phyloP scores from a whole-genome alignment of 129 eudicot species.

The Centrapalus pauciflorus region DNA sequence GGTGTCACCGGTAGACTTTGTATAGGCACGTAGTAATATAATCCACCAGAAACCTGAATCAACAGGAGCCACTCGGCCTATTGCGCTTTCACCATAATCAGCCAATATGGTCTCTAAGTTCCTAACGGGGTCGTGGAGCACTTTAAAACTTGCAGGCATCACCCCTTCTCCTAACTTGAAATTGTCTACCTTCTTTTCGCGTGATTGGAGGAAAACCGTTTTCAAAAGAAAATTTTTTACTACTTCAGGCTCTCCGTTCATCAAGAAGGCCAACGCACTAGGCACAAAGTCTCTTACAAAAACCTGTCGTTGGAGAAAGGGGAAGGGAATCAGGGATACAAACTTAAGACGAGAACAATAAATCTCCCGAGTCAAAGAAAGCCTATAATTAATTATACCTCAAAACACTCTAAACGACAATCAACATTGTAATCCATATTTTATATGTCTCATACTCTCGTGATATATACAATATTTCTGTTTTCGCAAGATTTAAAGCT shows the following conservation, averaged over 20 bases:
- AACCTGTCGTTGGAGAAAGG: slow-evolving; percentile 33
- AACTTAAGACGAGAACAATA: not conserved
- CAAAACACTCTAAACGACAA: no score
- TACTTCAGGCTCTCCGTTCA: slow-evolving; percentile 98
- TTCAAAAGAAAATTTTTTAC: slow-evolving; percentile 81
- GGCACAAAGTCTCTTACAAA: slow-evolving; percentile 98
- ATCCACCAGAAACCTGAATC: slow-evolving; percentile 99
- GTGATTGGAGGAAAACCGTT: slow-evolving; percentile 91
- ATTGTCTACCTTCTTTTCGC: slow-evolving; percentile 92
- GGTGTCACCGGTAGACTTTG: slow-evolving; percentile 87
- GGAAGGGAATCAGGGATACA: not conserved
- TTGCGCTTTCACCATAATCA: slow-evolving; percentile 98
- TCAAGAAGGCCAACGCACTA: slow-evolving; percentile 88
- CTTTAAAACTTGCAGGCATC: slow-evolving; percentile 99
- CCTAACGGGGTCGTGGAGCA: slow-evolving; percentile 86
- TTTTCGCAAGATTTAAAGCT: not conserved
- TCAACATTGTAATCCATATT: not conserved
- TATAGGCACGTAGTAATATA: slow-evolving; percentile 91
- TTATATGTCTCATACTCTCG: not conserved
- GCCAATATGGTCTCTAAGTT: slow-evolving; percentile 90
- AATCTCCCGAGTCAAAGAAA: no score
- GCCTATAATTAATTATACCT: not conserved
- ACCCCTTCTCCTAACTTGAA: slow-evolving; percentile 97
- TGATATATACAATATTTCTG: not conserved
- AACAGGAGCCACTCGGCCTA: slow-evolving; percentile 98